Percentiles rank a stretch among this genome's conserved stretches.
Evolutionary conservation across 2,329 filamentous ascomycete species (phyloP).

Genomic region (Neofusicoccum laricinum): DNA sequence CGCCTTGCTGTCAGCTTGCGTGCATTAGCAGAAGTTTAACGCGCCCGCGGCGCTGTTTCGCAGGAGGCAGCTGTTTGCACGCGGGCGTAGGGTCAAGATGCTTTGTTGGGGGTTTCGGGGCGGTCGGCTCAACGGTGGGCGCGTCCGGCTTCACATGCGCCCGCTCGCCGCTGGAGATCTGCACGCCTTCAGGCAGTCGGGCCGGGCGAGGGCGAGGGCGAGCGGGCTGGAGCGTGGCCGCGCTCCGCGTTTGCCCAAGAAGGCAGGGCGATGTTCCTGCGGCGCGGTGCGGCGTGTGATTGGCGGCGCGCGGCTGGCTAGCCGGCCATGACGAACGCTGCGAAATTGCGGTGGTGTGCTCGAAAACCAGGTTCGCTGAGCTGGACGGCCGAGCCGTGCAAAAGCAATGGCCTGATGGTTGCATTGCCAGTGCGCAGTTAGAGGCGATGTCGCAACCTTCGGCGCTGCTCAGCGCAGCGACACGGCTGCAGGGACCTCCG

Average conservation of each 20-base stretch:
- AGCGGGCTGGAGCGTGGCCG: background rate
- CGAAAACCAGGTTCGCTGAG: background rate
- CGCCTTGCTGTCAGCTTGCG: conserved; percentile 7
- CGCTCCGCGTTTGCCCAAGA: background rate
- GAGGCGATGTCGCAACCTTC: conserved; percentile 2
- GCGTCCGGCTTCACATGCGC: conserved; percentile 1
- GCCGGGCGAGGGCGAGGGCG: background rate
- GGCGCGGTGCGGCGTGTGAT: background rate
- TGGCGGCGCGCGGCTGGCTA: background rate
- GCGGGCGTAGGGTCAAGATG: background rate
- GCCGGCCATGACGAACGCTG: background rate
- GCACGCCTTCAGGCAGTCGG: conserved; percentile 11
- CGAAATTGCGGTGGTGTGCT: conserved; percentile 12
- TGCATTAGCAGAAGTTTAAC: conserved; percentile 7
- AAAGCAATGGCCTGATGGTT: conserved; percentile 7
- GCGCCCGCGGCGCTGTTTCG: background rate
- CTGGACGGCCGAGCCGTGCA: background rate
- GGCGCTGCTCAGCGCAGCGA: background rate
- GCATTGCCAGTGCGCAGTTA: background rate
- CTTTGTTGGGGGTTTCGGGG: conserved; percentile 3
- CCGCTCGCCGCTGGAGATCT: conserved; percentile 2
- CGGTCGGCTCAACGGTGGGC: conserved; percentile 5
- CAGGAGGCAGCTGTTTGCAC: background rate
- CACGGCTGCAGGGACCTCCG: background rate
- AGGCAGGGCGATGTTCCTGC: conserved; percentile 11